Evolutionary conservation across 1,284 basidiomycete species (phyloP), one percentile per base, ranked within the genome.

Genomic region (Exobasidium cylindrosporum): DNA sequence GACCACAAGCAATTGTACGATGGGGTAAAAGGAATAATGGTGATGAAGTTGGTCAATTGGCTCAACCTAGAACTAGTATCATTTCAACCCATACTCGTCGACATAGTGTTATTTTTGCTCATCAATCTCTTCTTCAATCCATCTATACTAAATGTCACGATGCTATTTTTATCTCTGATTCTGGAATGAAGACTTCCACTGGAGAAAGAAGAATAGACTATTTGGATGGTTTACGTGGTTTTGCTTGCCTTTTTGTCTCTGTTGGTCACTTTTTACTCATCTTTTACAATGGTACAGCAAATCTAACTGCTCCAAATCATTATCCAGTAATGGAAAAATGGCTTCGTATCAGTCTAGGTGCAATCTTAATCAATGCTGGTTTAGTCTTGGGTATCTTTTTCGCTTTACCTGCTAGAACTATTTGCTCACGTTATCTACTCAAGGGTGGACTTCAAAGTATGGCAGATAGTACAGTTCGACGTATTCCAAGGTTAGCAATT

Each of bases 241-340:
- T 76, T 32, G 74, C 74, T 2, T 72, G 72, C 35, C 69, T 76
- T 64, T 28, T 72, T 50, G 74, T 76, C 40, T 74, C 74, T 49
- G 69, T 74, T 60, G 70, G 70, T 54, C 74, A 76, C 57, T 76
- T 72, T 26, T 68, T 73, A 62, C 68, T 74, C 29, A 74, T 76
- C 62, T 76, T 70, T 65, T 72, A 73, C 66, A 69, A 61, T 49
- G 67, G 65, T 35, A 63, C 69, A 56, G 69, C 73, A 23, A 66
- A 55, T 68, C 3, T 64, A 64, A 4, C 7, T 28, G 5, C 65
- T 63, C n/a, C 58, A 65, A n/a, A 62, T 64, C 46, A 73, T 64
- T 75, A 73, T 40, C 63, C 63, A 24, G 58, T 54, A 43, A 67
- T 73, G 35, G 69, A 73, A 58, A 28, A 35, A 63, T 74, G 70